Evolutionary conservation across 768 basidiomycete genomes (phyloP).

Genomic region (Scleroderma citrinum): DNA sequence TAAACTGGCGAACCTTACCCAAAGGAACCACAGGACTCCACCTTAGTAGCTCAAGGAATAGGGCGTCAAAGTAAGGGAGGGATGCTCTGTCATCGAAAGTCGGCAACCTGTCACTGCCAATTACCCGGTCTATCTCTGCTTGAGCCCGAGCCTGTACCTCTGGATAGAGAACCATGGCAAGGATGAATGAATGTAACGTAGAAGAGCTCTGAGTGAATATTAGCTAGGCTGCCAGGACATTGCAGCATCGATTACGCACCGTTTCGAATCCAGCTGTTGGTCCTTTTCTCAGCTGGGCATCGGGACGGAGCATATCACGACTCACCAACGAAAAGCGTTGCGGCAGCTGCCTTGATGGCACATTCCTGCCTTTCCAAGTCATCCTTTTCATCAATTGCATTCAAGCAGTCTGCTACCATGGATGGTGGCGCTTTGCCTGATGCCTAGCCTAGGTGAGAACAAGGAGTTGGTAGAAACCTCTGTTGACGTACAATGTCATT

Average conservation of each 20-base stretch:
- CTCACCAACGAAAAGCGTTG: constrained; percentile 20
- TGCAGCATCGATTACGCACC: constrained; percentile 6
- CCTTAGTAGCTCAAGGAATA: constrained; percentile 31
- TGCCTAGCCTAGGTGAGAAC: constrained; percentile 2
- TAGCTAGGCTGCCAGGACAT: neutral
- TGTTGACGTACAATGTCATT: constrained; percentile 16
- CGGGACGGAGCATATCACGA: neutral
- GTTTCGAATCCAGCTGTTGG: constrained; percentile 20
- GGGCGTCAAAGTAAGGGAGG: constrained; percentile 39
- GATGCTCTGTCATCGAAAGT: constrained; percentile 18
- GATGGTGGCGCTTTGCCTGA: constrained; percentile 15
- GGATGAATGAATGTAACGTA: constrained; percentile 18
- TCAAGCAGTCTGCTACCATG: constrained; percentile 22
- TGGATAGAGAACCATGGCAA: constrained; percentile 24
- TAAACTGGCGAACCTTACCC: constrained; percentile 7
- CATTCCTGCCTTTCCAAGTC: constrained; percentile 13
- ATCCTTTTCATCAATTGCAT: constrained; percentile 11
- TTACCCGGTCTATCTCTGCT: constrained; percentile 22
- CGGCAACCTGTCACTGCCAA: constrained; percentile 18
- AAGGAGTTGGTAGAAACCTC: neutral
- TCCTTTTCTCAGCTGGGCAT: neutral
- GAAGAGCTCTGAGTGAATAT: constrained; percentile 17
- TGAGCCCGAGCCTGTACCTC: constrained; percentile 21
- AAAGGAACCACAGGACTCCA: constrained; percentile 23
- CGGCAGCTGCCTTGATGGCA: constrained; percentile 23